phyloP scores from a whole-genome alignment of 202 grass and related monocot species.

The Eragrostis tef region DNA sequence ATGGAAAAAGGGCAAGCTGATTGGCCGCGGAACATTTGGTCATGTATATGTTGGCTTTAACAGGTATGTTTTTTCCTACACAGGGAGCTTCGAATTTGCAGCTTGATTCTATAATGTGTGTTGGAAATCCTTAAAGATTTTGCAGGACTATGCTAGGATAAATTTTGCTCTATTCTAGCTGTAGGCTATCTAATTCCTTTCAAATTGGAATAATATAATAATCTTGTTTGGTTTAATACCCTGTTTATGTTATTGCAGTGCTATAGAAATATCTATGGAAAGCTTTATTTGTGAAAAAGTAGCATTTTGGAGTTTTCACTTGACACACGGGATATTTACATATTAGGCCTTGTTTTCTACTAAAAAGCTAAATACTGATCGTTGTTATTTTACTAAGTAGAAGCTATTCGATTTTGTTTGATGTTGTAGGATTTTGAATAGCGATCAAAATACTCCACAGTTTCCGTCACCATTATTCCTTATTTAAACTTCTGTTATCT shows the following conservation, averaged over 20 bases:
- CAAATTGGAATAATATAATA: background rate
- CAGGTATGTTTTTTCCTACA: conserved; percentile 59
- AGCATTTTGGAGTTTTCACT: background rate
- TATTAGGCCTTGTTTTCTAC: background rate
- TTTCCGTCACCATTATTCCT: conserved; percentile 31
- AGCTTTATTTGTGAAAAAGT: background rate
- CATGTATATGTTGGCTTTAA: conserved; percentile 99
- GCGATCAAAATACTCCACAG: conserved; percentile 11
- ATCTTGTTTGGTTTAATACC: conserved; percentile 6
- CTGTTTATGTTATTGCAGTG: conserved; percentile 2
- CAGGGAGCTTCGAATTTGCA: conserved; percentile 7
- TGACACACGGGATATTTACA: background rate
- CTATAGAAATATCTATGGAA: background rate
- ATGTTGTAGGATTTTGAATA: background rate
- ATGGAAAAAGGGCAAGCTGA: conserved; percentile 99
- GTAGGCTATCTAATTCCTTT: conserved; percentile 11
- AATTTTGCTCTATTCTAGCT: conserved; percentile 26
- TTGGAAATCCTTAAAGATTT: conserved; percentile 32
- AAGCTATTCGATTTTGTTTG: background rate
- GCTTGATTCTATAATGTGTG: background rate
- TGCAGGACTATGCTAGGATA: conserved; percentile 20
- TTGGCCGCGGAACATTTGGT: conserved; percentile 94
- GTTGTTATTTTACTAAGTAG: background rate
- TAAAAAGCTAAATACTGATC: conserved; percentile 9
- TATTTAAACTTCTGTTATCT: conserved; percentile 42